Conservation (phyloP, 805 yeast species). For the Ogataea ganodermae region DNA sequence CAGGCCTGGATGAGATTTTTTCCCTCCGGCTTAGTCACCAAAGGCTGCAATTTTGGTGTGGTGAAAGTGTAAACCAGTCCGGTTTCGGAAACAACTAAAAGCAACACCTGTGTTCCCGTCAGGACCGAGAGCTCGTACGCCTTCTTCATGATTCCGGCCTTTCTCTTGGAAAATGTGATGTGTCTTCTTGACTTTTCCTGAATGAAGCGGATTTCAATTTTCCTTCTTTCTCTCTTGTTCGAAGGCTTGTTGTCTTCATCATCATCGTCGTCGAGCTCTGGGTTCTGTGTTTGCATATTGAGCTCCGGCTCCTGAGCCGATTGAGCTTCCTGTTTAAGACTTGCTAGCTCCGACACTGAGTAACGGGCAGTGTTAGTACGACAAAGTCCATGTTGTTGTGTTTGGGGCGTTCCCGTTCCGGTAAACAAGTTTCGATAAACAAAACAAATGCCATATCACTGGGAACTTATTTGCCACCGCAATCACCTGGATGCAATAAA, state of each 20-base stretch:
- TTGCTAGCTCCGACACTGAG: slow-evolving; percentile 30
- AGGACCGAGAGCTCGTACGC: slow-evolving; percentile 97
- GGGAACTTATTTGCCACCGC: not conserved
- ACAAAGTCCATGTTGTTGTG: not conserved
- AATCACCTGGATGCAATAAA: not conserved
- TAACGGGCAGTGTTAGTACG: slow-evolving; percentile 17
- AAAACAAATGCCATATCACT: not conserved
- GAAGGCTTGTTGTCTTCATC: slow-evolving; percentile 51
- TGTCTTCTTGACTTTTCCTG: slow-evolving; percentile 98
- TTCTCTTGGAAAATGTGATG: slow-evolving; percentile 95
- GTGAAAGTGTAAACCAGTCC: slow-evolving; percentile 98
- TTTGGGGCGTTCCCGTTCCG: not conserved
- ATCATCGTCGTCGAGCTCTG: slow-evolving; percentile 50
- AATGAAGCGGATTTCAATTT: slow-evolving; percentile 94
- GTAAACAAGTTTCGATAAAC: not conserved
- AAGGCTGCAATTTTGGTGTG: slow-evolving; percentile 97
- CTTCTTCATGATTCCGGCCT: slow-evolving; percentile 99
- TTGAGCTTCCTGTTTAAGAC: slow-evolving; percentile 26
- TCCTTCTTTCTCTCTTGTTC: slow-evolving; percentile 65
- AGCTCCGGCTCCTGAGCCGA: slow-evolving; percentile 25
- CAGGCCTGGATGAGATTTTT: slow-evolving; percentile 96
- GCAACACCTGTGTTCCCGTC: slow-evolving; percentile 95
- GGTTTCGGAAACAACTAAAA: slow-evolving; percentile 96
- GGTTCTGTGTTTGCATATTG: slow-evolving; percentile 29
- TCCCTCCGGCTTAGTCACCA: slow-evolving; percentile 96